Percentiles rank a stretch among this genome's conserved stretches.
Conservation (phyloP, 2,329 filamentous ascomycete genomes). For the Phialophora chinensis region DNA sequence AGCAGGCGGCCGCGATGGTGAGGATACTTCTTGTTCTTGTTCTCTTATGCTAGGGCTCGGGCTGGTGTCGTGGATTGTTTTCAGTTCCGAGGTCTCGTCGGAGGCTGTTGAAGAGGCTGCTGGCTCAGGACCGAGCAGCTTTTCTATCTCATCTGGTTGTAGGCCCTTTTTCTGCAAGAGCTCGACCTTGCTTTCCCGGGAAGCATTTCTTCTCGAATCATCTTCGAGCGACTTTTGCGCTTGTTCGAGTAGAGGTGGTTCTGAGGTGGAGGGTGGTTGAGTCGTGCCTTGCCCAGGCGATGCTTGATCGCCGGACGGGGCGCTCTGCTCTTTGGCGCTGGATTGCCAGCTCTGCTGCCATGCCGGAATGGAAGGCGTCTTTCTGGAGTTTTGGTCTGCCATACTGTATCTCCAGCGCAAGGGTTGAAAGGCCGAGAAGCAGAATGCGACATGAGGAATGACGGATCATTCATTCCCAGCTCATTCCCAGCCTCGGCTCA, state of each 20-base stretch:
- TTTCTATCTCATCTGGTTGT: slow-evolving; percentile 68
- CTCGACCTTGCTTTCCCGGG: slow-evolving; percentile 72
- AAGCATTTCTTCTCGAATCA: slow-evolving; percentile 70
- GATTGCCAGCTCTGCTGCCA: slow-evolving; percentile 45
- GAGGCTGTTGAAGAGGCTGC: neutral
- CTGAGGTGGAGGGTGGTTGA: slow-evolving; percentile 34
- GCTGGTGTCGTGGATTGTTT: slow-evolving; percentile 39
- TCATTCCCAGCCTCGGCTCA: slow-evolving; percentile 15
- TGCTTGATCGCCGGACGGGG: slow-evolving; percentile 39
- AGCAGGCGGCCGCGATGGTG: neutral
- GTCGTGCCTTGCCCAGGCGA: slow-evolving; percentile 5
- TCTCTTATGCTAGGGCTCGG: slow-evolving; percentile 14
- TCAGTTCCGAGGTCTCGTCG: slow-evolving; percentile 34
- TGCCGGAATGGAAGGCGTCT: slow-evolving; percentile 46
- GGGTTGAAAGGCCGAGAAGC: neutral
- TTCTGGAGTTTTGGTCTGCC: slow-evolving; percentile 44
- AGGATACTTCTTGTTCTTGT: slow-evolving; percentile 7
- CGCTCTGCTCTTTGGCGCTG: slow-evolving; percentile 47
- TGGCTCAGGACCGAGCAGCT: slow-evolving; percentile 59
- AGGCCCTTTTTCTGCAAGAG: slow-evolving; percentile 83
- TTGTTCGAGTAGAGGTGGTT: slow-evolving; percentile 63
- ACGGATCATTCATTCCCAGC: slow-evolving; percentile 1
- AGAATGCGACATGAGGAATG: slow-evolving; percentile 6
- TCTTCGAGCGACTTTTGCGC: slow-evolving; percentile 79
- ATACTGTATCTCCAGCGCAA: slow-evolving; percentile 36